Evolutionary conservation across 805 yeast genomes (phyloP).

Genomic region (Blastobotrys americana): DNA sequence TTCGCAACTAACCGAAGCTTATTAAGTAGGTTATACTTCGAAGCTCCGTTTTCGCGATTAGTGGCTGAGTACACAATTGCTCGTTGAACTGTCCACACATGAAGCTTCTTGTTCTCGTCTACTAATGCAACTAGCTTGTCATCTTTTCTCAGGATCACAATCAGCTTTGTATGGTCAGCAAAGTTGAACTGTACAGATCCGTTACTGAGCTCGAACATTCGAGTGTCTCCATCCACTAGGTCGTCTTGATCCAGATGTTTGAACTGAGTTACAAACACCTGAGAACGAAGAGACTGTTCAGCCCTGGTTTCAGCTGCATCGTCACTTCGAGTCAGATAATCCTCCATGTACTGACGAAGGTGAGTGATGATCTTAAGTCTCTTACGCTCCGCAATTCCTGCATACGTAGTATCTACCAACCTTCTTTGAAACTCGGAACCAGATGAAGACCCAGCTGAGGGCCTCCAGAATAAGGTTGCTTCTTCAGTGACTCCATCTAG

Average conservation of each 20-base stretch:
- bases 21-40: slow-evolving; percentile 9
- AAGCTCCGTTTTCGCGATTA: neutral
- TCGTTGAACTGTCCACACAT: slow-evolving; percentile 17
- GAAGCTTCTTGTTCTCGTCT: slow-evolving; percentile 29
- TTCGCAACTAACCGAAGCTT: slow-evolving; percentile 11
- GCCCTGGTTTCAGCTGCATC: slow-evolving; percentile 29
- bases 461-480: neutral
- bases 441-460: no score
- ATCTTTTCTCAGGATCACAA: slow-evolving; percentile 51
- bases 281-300: neutral
- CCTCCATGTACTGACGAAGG: slow-evolving; percentile 87
- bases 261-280: slow-evolving; percentile 68
- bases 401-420: slow-evolving; percentile 33
- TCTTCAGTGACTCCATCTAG: slow-evolving; percentile 40
- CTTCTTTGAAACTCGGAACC: slow-evolving; percentile 32
- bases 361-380: slow-evolving; percentile 72
- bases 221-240: slow-evolving; percentile 50
- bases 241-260: slow-evolving; percentile 38
- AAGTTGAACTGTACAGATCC: slow-evolving; percentile 93
- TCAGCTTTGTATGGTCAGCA: slow-evolving; percentile 86
- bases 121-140: slow-evolving; percentile 77
- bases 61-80: slow-evolving; percentile 7
- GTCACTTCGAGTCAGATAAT: slow-evolving; percentile 59
- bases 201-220: slow-evolving; percentile 89
- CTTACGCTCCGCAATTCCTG: slow-evolving; percentile 30